Percentiles rank a stretch among this genome's conserved stretches.
Evolutionary conservation across 768 basidiomycete genomes (phyloP).

Genomic region (Rhodotorula paludigena): DNA sequence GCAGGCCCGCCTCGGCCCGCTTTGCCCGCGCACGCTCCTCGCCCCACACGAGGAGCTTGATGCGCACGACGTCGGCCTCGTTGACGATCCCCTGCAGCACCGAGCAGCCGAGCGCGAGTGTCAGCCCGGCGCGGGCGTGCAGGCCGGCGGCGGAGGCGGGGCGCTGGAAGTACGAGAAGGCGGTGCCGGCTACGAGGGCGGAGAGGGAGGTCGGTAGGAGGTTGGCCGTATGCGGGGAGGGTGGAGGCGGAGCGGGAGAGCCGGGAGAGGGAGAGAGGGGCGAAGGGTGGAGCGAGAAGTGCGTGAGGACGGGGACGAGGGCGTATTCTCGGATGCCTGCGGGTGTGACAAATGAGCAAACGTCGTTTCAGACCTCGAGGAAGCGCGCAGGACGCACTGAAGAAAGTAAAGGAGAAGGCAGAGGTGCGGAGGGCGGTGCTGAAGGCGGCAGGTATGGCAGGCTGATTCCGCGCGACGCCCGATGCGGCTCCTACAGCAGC

Average conservation of each 20-base stretch:
- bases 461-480: slow-evolving; percentile 27
- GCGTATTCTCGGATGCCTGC: slow-evolving; percentile 33
- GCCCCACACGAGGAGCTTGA: slow-evolving; percentile 20
- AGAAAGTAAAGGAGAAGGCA: slow-evolving; percentile 40
- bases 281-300: slow-evolving; percentile 15
- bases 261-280: not conserved
- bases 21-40: not conserved
- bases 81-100: slow-evolving; percentile 37
- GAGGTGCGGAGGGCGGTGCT: slow-evolving; percentile 26
- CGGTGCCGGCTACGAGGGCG: slow-evolving; percentile 20
- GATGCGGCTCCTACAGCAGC: slow-evolving; percentile 33
- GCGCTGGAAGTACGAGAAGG: slow-evolving; percentile 32
- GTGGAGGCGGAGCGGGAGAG: not conserved
- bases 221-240: slow-evolving; percentile 20
- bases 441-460: slow-evolving; percentile 42
- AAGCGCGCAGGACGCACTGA: slow-evolving; percentile 25
- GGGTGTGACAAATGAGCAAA: too few relatives aligned
- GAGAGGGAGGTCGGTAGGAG: slow-evolving; percentile 26
- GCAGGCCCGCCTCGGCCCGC: not conserved
- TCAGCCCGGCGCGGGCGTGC: slow-evolving; percentile 30
- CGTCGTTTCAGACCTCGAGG: too few relatives aligned
- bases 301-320: slow-evolving; percentile 17
- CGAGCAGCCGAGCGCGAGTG: slow-evolving; percentile 34
- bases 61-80: slow-evolving; percentile 32
- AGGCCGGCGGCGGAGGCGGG: not conserved